These are phyloP conservation scores for Zymoseptoria ardabiliae DNA, from an alignment of 2,329 filamentous ascomycete genomes.

Conservation along the genomic window DNA sequence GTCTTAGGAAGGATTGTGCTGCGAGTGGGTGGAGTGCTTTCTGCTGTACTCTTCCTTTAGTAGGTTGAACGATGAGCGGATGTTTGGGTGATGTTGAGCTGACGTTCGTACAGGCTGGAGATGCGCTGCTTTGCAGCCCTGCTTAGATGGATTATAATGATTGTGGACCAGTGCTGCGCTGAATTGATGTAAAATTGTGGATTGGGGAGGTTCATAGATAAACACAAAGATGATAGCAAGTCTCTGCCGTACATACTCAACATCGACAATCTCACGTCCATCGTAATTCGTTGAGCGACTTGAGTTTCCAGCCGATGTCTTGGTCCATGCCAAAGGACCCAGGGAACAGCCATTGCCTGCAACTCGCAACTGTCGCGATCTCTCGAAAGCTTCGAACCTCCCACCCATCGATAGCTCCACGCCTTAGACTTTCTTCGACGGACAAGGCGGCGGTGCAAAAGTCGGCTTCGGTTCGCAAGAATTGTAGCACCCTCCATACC, in stretches of 20 bases:
- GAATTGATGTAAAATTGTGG: no score
- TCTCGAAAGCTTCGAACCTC: no score
- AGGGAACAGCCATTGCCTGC: no score
- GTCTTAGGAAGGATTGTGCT: slow-evolving; percentile 8
- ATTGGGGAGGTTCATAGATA: no score
- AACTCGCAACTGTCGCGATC: not conserved
- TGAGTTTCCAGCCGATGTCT: no score
- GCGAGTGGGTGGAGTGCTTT: slow-evolving; percentile 8
- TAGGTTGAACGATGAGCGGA: not conserved
- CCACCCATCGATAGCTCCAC: no score
- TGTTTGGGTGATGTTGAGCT: not conserved
- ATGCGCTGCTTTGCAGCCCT: slow-evolving; percentile 12
- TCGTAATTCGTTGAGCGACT: no score
- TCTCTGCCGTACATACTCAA: no score
- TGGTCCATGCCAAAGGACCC: no score
- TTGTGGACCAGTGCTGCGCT: no score
- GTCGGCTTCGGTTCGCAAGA: not conserved
- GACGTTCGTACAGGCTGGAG: slow-evolving; percentile 5
- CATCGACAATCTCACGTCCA: no score
- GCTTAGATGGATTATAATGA: slow-evolving; percentile 1
- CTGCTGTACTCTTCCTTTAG: slow-evolving; percentile 15
- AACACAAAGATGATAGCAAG: no score
- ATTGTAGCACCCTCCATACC: not conserved
- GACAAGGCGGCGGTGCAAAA: slow-evolving; percentile 3
- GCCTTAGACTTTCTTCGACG: not conserved